Evolutionary conservation across 2,329 filamentous ascomycete genomes (phyloP).

Genomic region (Lecanicillium sp.): DNA sequence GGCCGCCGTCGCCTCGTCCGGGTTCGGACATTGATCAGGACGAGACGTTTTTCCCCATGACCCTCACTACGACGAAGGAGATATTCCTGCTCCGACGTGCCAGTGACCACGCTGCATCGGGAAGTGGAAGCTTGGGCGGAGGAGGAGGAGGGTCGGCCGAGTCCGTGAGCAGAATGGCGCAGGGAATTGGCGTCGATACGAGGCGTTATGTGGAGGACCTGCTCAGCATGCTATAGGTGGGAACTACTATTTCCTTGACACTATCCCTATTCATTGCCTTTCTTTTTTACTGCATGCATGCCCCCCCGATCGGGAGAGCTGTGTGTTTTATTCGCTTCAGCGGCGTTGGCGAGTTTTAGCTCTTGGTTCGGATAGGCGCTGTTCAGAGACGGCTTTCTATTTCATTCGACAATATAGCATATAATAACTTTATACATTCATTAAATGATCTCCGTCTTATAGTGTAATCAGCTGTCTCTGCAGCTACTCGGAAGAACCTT

Average conservation of each 20-base stretch:
- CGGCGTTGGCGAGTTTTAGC: slow-evolving; percentile 7
- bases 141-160: slow-evolving; percentile 41
- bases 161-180: slow-evolving; percentile 51
- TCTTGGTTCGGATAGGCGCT: not conserved
- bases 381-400: too few species aligned
- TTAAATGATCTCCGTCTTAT: too few species aligned
- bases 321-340: too few species aligned
- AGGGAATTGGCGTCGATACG: slow-evolving; percentile 73
- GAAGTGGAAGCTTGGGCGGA: slow-evolving; percentile 20
- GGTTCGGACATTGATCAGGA: not conserved
- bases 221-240: slow-evolving; percentile 46
- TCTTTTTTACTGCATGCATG: not conserved
- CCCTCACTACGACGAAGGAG: slow-evolving; percentile 42
- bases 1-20: slow-evolving; percentile 2
- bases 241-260: not conserved
- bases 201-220: slow-evolving; percentile 68
- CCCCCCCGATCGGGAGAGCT: too few species aligned
- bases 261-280: too few species aligned
- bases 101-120: slow-evolving; percentile 45
- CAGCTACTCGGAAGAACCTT: too few species aligned
- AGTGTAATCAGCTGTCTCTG: too few species aligned
- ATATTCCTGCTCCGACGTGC: slow-evolving; percentile 56
- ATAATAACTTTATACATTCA: too few species aligned
- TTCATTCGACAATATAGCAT: too few species aligned
- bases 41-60: slow-evolving; percentile 15